Base-by-base conservation (phyloP, 1,284 basidiomycete species). In the Erythrobasidium hasegawianum region DNA sequence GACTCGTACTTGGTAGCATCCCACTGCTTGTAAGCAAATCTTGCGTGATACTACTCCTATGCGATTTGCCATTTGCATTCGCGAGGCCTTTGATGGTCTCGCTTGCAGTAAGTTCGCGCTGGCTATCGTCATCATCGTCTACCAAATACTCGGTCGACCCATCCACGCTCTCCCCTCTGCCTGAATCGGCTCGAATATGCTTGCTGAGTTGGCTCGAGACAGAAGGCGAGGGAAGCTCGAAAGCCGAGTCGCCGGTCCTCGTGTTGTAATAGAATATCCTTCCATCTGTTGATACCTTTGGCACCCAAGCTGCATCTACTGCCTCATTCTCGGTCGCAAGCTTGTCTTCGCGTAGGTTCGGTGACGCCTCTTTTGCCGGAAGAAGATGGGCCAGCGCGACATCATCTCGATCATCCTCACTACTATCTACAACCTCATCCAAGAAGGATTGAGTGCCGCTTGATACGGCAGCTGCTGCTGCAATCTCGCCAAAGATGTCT, bases 191-290 rank as follows among this genome's bases (percentile, higher is more conserved):
- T 8, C 33, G 27, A 14, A 43, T n/a, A 33, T 47, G 39, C 20
- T 52, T 52, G 11, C 40, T 39, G 26, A 58, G 18, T 9, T 45
- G 50, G 45, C 38, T 57, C 14, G 41, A 45, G 18, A 65, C 59
- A 40, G 68, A 59, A 8, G 54, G 71, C 43, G 69, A 68, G n/a
- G 94, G 94, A 43, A 96, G 79, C 72, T 97, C 90, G 73, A 85
- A 84, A 13, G 90, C 86, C 43, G 85, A 86, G 75, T 93, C 86
- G 40, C 91, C 91, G 1, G 93, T 97, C 71, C 88, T 83, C 0
- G 88, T 89, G 75, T 97, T 97, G 72, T 90, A 84, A 78, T 96
- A 97, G 81, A 87, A 92, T 76, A 97, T 89, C 88, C 97, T 75
- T 1, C 67, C 70, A 20, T 69, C 45, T 41, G 56, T 49, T 14